These are phyloP conservation scores for Pleurotus eryngii DNA, from an alignment of 768 basidiomycete species.

Conservation along the genomic window DNA sequence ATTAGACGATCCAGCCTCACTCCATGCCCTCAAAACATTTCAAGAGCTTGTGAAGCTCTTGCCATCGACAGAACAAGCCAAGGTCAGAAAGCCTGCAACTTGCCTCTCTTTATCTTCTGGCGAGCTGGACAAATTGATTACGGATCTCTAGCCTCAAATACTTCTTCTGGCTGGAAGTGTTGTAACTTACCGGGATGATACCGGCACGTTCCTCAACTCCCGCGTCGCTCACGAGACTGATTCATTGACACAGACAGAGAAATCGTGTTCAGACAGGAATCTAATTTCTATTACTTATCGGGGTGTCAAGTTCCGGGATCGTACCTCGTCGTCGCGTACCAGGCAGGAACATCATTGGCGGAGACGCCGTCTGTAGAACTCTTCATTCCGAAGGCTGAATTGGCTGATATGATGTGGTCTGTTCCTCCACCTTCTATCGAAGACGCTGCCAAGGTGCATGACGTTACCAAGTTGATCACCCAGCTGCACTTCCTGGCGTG, in stretches of 20 bases:
- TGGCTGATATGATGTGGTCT: slow-evolving; percentile 44
- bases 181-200: slow-evolving; percentile 64
- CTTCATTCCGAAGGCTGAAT: slow-evolving; percentile 67
- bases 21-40: slow-evolving; percentile 35
- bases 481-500: slow-evolving; percentile 36
- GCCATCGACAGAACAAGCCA: slow-evolving; percentile 44
- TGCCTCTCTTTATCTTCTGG: no score
- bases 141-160: slow-evolving; percentile 55
- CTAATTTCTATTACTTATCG: slow-evolving; percentile 76
- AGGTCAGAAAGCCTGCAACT: slow-evolving; percentile 27
- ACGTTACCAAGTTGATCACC: slow-evolving; percentile 57
- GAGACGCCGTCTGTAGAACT: slow-evolving; percentile 49
- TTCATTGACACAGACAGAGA: background rate
- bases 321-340: slow-evolving; percentile 58
- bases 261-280: slow-evolving; percentile 44
- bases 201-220: slow-evolving; percentile 56
- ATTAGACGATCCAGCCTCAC: slow-evolving; percentile 34
- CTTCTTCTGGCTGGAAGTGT: slow-evolving; percentile 59
- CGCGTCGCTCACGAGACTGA: slow-evolving; percentile 44
- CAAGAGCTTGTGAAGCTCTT: slow-evolving; percentile 31
- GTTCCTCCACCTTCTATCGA: slow-evolving; percentile 70
- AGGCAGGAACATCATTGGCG: slow-evolving; percentile 44
- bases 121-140: background rate
- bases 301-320: slow-evolving; percentile 71
- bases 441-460: slow-evolving; percentile 47